A percentile compares a stretch with the other conserved stretches of the same genome.
Conservation (phyloP, 2,329 filamentous ascomycete species). For the Colletotrichum caudatum region DNA sequence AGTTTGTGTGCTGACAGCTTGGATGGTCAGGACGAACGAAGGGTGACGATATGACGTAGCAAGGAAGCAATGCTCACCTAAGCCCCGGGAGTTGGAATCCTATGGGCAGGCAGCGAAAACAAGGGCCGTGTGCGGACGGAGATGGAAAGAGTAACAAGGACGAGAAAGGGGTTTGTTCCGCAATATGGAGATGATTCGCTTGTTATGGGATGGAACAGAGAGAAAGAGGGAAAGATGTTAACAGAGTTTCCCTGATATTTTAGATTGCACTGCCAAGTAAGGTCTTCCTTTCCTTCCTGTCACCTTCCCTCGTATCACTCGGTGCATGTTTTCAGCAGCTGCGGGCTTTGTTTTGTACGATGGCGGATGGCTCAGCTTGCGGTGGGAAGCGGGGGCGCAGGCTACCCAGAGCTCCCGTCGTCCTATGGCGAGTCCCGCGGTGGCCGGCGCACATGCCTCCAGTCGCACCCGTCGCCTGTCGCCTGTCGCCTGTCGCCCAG, state of each 20-base stretch:
- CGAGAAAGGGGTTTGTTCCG: background rate
- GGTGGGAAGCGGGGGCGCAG: conserved; percentile 37
- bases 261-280: conserved; percentile 3
- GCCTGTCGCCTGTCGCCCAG: background rate
- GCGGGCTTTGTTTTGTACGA: conserved; percentile 19
- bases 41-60: conserved; percentile 40
- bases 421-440: conserved; percentile 24
- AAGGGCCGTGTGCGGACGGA: conserved; percentile 23
- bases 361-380: conserved; percentile 35
- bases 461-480: conserved; percentile 14
- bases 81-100: conserved; percentile 11
- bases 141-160: background rate
- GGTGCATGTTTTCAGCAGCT: conserved; percentile 25
- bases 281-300: background rate
- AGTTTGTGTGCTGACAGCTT: conserved; percentile 34
- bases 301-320: conserved; percentile 29
- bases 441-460: conserved; percentile 1
- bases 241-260: conserved; percentile 3
- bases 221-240: background rate
- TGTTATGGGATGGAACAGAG: background rate
- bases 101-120: conserved; percentile 15
- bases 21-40: conserved; percentile 6
- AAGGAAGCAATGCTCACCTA: conserved; percentile 27
- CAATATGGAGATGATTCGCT: background rate
- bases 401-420: conserved; percentile 27